Base-by-base conservation (phyloP, 1,284 basidiomycete species). In the Ceraceosorus bombacis region DNA sequence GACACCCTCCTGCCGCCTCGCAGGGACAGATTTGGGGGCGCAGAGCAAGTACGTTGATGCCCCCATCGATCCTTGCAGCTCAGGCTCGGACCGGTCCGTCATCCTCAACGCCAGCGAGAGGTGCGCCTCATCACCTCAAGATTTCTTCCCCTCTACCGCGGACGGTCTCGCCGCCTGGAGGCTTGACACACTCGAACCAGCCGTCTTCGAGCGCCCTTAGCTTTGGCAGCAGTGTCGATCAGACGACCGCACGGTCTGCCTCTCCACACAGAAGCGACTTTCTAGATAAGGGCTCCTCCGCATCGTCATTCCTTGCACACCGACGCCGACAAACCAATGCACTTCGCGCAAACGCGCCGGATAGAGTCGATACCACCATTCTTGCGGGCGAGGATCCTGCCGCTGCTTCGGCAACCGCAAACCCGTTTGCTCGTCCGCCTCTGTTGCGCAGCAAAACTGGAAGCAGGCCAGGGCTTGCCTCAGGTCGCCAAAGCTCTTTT, bases 401-500 rank as follows among this genome's bases (percentile, higher is more conserved):
- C 27, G 27, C 27, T 27, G 3, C 27, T 27, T 27, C 27, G 27
- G 27, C 27, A 27, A 27, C 27, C 27, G 27, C 27, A 8, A 12
- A 55, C 13, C 46, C 54, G 8, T 51, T 51, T 27, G 46, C 43
- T 9, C 10, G 49, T n/a, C 49, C 49, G 49, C 10, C 17, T 9
- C 39, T 39, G 1, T 38, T 54, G 41, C 54, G 38, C 41, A 55
- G 27, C 17, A 55, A 39, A 7, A 27, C 15, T 36, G 10, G 27
- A 27, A 43, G 10, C 54, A 41, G 62, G 5, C 41, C 53, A 6
- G 49, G 38, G 9, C 15, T 62, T 15, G 61, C 57, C 1, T 55
- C 61, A 13, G 59, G 61, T 13, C 60, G 63, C 51, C 59, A 63
- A 56, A 56, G 37, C 48, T 63, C 55, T 9, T 64, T 56, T 40